phyloP scores from a whole-genome alignment of 257 asterid species.

The Datura wrightii region DNA sequence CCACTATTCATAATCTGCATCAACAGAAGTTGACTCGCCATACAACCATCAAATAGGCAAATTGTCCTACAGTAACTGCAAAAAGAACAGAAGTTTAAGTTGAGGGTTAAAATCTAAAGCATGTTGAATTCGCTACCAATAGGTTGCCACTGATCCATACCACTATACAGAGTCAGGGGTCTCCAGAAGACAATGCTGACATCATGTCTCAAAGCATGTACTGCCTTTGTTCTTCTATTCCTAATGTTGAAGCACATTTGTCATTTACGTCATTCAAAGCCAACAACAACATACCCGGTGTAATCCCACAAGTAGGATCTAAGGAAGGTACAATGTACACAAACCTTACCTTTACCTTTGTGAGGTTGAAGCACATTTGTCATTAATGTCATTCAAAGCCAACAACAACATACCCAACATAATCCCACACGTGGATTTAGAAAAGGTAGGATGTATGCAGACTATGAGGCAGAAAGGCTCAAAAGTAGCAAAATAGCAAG shows the following conservation, averaged over 20 bases:
- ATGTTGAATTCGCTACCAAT: neutral
- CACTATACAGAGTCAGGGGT: neutral
- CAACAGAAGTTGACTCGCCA: constrained; percentile 23
- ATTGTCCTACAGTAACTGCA: neutral
- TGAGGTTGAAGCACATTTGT: no score
- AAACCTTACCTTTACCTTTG: no score
- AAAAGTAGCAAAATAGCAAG: no score
- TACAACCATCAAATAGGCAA: constrained; percentile 10
- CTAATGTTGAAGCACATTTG: neutral
- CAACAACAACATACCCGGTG: no score
- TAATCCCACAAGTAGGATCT: no score
- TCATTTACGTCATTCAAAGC: neutral
- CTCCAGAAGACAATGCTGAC: neutral
- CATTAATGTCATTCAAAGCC: neutral
- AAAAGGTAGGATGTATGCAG: no score
- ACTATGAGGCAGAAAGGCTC: no score
- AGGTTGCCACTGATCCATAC: constrained; percentile 16
- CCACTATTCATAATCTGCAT: constrained; percentile 4
- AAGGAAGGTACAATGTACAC: no score
- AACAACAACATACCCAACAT: neutral
- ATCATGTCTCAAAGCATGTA: neutral
- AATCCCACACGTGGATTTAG: no score
- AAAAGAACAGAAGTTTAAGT: neutral
- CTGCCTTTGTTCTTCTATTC: constrained; percentile 17
- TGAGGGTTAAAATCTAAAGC: neutral